phyloP scores from a whole-genome alignment of 345 rosid species.

The Acer negundo region DNA sequence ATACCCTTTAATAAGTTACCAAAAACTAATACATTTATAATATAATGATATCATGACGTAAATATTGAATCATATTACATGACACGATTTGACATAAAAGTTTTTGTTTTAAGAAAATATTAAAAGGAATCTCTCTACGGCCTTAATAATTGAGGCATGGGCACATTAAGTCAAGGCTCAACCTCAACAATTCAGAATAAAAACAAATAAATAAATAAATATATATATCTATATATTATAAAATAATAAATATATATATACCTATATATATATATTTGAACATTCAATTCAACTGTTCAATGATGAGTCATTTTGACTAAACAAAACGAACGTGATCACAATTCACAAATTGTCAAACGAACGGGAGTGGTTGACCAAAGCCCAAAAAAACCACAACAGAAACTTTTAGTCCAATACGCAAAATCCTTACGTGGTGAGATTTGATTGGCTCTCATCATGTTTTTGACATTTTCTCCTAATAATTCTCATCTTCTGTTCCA shows the following conservation, averaged over 20 bases:
- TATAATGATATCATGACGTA: no score
- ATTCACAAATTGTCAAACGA: background rate
- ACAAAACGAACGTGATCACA: background rate
- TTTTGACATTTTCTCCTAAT: background rate
- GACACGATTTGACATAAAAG: no score
- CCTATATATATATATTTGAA: no score
- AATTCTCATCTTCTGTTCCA: background rate
- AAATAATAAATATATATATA: no score
- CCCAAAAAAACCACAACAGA: background rate
- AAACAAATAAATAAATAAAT: no score
- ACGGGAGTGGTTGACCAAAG: slow-evolving; percentile 4
- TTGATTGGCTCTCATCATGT: background rate
- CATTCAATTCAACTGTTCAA: background rate
- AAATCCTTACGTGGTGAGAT: background rate
- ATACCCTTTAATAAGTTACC: no score
- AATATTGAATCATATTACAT: no score
- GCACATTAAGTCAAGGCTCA: background rate
- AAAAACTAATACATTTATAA: no score
- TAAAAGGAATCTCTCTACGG: no score
- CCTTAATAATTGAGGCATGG: background rate
- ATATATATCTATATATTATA: no score
- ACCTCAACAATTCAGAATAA: no score
- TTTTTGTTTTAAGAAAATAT: no score
- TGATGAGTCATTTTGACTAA: slow-evolving; percentile 4
- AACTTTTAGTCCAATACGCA: background rate